phyloP scores from a whole-genome alignment of 2,329 filamentous ascomycete species.

The Diaporthe capsici region DNA sequence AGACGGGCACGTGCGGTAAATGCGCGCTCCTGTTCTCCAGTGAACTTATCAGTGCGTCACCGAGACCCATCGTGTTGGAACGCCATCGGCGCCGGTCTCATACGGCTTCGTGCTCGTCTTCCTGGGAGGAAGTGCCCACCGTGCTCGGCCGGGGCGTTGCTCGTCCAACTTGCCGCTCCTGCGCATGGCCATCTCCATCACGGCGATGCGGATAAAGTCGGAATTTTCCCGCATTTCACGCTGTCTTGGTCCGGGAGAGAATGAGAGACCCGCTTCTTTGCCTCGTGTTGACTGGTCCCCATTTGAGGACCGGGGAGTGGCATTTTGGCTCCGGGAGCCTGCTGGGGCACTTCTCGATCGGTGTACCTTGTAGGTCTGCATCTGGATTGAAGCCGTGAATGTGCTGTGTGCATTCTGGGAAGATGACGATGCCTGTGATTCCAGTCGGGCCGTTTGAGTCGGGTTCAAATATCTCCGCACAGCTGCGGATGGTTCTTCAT shows the following conservation, averaged over 20 bases:
- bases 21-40: neutral
- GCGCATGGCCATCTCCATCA: conserved; percentile 81
- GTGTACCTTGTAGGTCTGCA: conserved; percentile 78
- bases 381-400: conserved; percentile 78
- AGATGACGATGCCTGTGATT: conserved; percentile 52
- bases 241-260: conserved; percentile 67
- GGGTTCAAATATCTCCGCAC: conserved; percentile 78
- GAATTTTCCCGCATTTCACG: conserved; percentile 79
- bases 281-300: conserved; percentile 47
- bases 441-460: conserved; percentile 64
- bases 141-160: conserved; percentile 75
- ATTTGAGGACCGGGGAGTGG: conserved; percentile 37
- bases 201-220: conserved; percentile 79
- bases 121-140: conserved; percentile 77
- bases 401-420: conserved; percentile 47
- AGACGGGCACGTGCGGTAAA: neutral
- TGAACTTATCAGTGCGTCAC: conserved; percentile 27
- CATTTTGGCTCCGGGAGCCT: conserved; percentile 43
- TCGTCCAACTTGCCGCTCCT: conserved; percentile 76
- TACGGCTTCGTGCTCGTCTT: conserved; percentile 68
- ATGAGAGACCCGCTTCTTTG: conserved; percentile 48
- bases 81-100: conserved; percentile 69
- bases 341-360: conserved; percentile 58
- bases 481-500: conserved; percentile 76
- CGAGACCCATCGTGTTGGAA: conserved; percentile 70